A percentile compares a stretch with the other conserved stretches of the same genome.
Evolutionary conservation across 306 rosid genomes (phyloP).

Genomic region (Citrullus colocynthis): DNA sequence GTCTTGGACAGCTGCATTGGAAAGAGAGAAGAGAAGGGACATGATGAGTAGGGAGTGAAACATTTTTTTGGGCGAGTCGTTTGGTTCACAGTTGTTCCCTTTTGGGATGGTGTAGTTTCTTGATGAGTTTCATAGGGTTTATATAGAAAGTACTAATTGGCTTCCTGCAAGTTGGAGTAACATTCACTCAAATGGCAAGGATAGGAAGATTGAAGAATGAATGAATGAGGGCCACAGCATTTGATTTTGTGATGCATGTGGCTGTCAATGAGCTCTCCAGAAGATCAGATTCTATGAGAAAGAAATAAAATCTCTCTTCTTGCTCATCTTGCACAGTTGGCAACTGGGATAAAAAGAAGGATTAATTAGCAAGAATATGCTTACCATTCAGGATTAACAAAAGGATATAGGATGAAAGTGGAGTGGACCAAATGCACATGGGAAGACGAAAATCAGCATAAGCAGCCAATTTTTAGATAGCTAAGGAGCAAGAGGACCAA

Average conservation of each 20-base stretch:
- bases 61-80: conserved; percentile 20
- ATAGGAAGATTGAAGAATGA: conserved; percentile 19
- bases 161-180: conserved; percentile 22
- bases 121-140: conserved; percentile 1
- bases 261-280: neutral
- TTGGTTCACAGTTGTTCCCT: neutral
- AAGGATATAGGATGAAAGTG: neutral
- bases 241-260: neutral
- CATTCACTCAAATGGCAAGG: neutral
- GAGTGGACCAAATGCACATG: conserved; percentile 71
- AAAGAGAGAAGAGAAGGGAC: conserved; percentile 31
- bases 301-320: neutral
- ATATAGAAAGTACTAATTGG: neutral
- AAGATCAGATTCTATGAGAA: neutral
- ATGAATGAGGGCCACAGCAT: conserved; percentile 14
- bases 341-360: neutral
- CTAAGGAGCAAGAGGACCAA: conserved; percentile 20
- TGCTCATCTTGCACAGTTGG: neutral
- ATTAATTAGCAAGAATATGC: neutral
- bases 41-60: conserved; percentile 30
- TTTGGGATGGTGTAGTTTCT: neutral
- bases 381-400: neutral
- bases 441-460: conserved; percentile 21
- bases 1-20: conserved; percentile 40
- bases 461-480: conserved; percentile 35